phyloP scores from a whole-genome alignment of 2,329 filamentous ascomycete species.

The Aspergillus pseudoterreus region DNA sequence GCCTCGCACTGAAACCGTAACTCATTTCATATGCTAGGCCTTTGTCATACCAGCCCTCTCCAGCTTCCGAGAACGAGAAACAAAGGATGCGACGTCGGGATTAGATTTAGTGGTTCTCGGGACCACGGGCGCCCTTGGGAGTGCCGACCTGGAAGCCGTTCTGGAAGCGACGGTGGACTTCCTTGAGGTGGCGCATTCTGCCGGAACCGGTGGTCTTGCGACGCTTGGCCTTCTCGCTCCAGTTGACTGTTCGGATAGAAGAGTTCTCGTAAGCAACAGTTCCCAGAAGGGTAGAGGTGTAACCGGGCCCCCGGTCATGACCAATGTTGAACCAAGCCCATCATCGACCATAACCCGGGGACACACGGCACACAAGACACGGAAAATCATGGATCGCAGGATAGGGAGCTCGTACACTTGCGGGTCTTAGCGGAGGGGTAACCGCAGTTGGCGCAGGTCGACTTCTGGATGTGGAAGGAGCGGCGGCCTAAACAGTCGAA shows the following conservation, averaged over 20 bases:
- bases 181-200: conserved; percentile 93
- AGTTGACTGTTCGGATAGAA: conserved; percentile 71
- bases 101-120: conserved; percentile 44
- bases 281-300: conserved; percentile 5
- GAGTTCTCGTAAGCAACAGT: conserved; percentile 24
- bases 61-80: conserved; percentile 34
- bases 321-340: neutral
- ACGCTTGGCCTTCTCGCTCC: conserved; percentile 99
- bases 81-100: conserved; percentile 31
- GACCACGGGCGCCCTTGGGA: conserved; percentile 78
- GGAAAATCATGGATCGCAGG: neutral
- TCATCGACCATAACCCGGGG: conserved; percentile 5
- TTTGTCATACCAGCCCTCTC: conserved; percentile 37
- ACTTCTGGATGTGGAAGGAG: conserved; percentile 99
- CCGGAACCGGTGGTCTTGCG: conserved; percentile 99
- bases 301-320: neutral
- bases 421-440: conserved; percentile 96
- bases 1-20: conserved; percentile 31
- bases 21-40: conserved; percentile 33
- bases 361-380: conserved; percentile 8
- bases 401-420: conserved; percentile 73
- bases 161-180: conserved; percentile 87
- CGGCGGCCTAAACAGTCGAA: conserved; percentile 66
- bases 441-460: conserved; percentile 92
- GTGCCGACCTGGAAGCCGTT: conserved; percentile 94